Percentiles rank a stretch among this genome's conserved stretches.
phyloP scores from a whole-genome alignment of 306 rosid genomes.

The Albizia julibrissin region DNA sequence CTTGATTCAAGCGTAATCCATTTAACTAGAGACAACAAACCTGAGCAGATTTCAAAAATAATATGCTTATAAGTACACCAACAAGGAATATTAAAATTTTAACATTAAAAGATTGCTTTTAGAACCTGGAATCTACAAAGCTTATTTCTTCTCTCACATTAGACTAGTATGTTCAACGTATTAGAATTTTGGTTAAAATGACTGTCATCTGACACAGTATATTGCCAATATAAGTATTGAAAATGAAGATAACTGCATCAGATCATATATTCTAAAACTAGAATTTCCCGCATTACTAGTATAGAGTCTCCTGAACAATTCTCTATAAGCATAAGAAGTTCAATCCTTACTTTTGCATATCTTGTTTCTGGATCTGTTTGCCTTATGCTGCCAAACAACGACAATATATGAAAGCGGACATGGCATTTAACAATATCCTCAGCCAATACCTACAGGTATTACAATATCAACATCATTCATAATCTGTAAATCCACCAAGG shows the following conservation, averaged over 20 bases:
- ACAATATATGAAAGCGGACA: constrained; percentile 61
- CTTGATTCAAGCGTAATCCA: neutral
- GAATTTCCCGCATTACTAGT: neutral
- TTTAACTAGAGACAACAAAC: neutral
- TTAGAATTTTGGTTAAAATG: neutral
- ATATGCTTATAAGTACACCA: neutral
- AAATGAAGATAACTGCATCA: neutral
- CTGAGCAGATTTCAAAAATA: neutral
- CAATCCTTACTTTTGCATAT: constrained; percentile 66
- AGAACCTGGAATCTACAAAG: neutral
- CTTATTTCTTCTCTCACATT: constrained; percentile 2
- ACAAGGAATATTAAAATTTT: neutral
- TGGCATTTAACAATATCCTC: constrained; percentile 85
- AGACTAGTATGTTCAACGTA: neutral
- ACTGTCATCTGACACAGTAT: neutral
- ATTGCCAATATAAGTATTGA: neutral
- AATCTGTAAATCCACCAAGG: constrained; percentile 4
- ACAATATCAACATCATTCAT: constrained; percentile 12
- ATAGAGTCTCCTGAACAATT: neutral
- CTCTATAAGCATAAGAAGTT: constrained; percentile 6
- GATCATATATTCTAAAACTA: neutral
- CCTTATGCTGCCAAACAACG: constrained; percentile 46
- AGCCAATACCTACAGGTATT: constrained; percentile 60
- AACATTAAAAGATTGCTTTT: neutral
- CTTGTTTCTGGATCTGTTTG: constrained; percentile 45